A percentile compares a stretch with the other conserved stretches of the same genome.
Evolutionary conservation across 225 moss, liverwort and hornwort genomes (phyloP).

Genomic region (Lunularia cruciata): DNA sequence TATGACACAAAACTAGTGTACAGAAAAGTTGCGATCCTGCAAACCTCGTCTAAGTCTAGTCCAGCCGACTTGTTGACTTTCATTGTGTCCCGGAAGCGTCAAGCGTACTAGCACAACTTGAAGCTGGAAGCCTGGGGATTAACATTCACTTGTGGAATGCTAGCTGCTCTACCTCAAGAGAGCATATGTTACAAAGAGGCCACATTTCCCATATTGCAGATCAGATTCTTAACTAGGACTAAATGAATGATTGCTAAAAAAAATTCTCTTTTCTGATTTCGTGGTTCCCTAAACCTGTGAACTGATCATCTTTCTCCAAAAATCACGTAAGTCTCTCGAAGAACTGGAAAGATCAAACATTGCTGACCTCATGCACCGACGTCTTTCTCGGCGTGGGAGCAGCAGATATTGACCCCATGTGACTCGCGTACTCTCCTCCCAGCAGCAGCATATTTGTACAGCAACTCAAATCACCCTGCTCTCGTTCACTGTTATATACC

Average conservation of each 20-base stretch:
- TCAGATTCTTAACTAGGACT: too few relatives aligned
- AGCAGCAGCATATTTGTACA: background rate
- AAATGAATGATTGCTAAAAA: background rate
- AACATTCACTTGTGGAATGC: background rate
- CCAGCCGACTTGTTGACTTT: too few relatives aligned
- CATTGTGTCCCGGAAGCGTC: too few relatives aligned
- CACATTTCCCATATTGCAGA: background rate
- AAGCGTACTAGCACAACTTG: too few relatives aligned
- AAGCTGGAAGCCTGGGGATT: too few relatives aligned
- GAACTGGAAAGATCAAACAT: background rate
- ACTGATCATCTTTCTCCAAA: background rate
- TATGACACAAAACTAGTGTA: too few relatives aligned
- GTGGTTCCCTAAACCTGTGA: background rate
- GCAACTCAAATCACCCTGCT: background rate
- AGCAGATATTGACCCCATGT: background rate
- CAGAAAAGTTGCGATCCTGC: too few relatives aligned
- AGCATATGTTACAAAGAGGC: slow-evolving; percentile 24
- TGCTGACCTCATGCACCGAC: background rate
- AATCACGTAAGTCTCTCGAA: too few relatives aligned
- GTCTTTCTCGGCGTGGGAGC: background rate
- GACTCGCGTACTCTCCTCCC: background rate
- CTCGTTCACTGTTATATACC: background rate
- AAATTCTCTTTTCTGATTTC: background rate
- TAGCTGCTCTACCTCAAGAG: slow-evolving; percentile 9
- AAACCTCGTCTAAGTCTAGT: too few relatives aligned